Base-by-base conservation (phyloP, 106 monocot species). In the Gastrodia elata region DNA sequence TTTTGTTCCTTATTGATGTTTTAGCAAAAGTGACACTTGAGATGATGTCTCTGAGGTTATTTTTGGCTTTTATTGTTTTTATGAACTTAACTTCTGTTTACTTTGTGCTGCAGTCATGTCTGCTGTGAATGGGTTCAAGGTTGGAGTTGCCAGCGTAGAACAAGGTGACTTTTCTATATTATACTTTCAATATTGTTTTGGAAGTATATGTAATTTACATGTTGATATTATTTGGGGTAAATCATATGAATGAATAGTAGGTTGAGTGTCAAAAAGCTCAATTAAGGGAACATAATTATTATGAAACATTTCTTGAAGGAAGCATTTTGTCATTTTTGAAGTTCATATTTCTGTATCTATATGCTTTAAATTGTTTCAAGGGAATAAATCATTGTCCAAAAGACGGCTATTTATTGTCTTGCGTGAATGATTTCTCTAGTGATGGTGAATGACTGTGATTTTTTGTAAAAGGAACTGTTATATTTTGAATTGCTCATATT, bases 71-170 rank as follows among this genome's bases (percentile, higher is more conserved):
- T 44, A 58, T 71, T 55, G 56, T 55, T 61, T 49, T 55, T 26
- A 68, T 43, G 8, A 22, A 35, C 39, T 57, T 59, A 8, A 58
- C 14, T 13, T 79, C 61, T 76, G 37, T 71, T 44, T 4, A 46
- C 24, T 83, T 11, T 27, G 43, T 56, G 61, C 34, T 73, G 52
- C 87, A 90, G 87, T 90, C 15, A 87, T 90, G 90, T 90, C 90
- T 37, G 90, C 90, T 73, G 87, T 82, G 25, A 87, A 77, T 84
- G 90, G 90, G 14, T 70, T 90, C 41, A 87, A 83, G 76, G 77
- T 87, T 78, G 82, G 87, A 68, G 75, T 87, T 64, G 59, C 80
- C n/a, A 76, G 80, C 68, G 68, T 90, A 25, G 78, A 84, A 56
- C 83, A 80, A 84, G 87, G 90, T 90, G 65, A 81, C 39, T 67